Evolutionary conservation across 352 stramenopile species (phyloP), one percentile per base, ranked within the genome.

Genomic region (Pythium rishiriense): DNA sequence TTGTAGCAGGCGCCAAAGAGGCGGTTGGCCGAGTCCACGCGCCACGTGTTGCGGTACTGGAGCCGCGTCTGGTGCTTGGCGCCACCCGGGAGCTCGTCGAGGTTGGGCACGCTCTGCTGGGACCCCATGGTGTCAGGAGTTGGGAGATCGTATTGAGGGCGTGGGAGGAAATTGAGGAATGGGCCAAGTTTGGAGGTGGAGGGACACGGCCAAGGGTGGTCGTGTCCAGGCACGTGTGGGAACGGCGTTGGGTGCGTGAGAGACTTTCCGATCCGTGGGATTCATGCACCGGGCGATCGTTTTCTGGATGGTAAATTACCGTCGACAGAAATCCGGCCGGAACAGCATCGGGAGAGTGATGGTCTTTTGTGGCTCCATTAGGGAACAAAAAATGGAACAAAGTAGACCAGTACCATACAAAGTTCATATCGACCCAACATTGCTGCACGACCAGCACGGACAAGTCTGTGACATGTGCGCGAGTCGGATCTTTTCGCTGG

Each of bases 1-100:
- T 90, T 75, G 66, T 87, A 89, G 69, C 87, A 88, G n/a, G 79
- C 76, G 17, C 82, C 78, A 55, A 97, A 97, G 24, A 84, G 43
- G 4, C 85, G 75, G 62, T 91, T 91, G 28, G 88, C 84, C 28
- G 72, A 69, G 63, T 91, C 82, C 12, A 95, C 80, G 45, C 78
- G 74, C 55, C 67, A 73, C 15, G 84, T 77, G 31, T 85, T 72
- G 53, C 76, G 68, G 55, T 91, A 95, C 28, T 90, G 68, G 15
- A 96, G 68, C 19, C 69, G 68, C 35, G 80, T 91, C 63, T 89
- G 79, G 58, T 81, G 75, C 46, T 63, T 69, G 26, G 37, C 57
- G 58, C 56, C 53, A 48, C 42, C 52, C 12, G 59, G 60, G 12
- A 63, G 41, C 37, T 70, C 55, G n/a, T 70, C 57, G 1, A 25